phyloP scores from a whole-genome alignment of 2,329 filamentous ascomycete species.

The Amauroascus niger region DNA sequence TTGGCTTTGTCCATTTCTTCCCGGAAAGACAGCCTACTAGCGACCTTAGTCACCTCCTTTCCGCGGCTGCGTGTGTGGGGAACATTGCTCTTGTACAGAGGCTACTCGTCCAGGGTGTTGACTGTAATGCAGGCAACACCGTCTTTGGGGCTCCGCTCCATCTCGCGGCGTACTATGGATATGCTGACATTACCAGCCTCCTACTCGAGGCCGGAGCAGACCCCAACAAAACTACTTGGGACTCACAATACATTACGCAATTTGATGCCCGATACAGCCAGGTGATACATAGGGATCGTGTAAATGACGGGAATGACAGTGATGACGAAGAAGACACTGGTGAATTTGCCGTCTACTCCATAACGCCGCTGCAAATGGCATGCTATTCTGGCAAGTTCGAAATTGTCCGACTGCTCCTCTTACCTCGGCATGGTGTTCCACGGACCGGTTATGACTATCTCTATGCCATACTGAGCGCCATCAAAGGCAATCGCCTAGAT shows the following conservation, averaged over 20 bases:
- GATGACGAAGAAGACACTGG: not conserved
- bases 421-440: not conserved
- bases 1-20: not conserved
- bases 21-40: not conserved
- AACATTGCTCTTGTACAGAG: not conserved
- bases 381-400: conserved; percentile 4
- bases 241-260: not conserved
- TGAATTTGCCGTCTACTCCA: not conserved
- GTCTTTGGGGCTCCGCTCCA: conserved; percentile 7
- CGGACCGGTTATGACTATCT: not conserved
- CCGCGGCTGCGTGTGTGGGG: conserved; percentile 2
- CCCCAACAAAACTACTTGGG: not conserved
- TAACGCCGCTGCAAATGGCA: conserved; percentile 2
- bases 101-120: conserved; percentile 1
- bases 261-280: not conserved
- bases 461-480: not conserved
- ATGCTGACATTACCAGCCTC: not conserved
- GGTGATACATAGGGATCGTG: no score
- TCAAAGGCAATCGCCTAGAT: conserved; percentile 1
- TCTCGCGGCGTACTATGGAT: conserved; percentile 1
- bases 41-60: not conserved
- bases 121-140: not conserved
- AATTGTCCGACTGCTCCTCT: conserved; percentile 2
- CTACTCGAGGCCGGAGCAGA: conserved; percentile 5
- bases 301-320: not conserved